Evolutionary conservation across 1,139 yeast genomes (phyloP).

Genomic region (Pichia sp.): DNA sequence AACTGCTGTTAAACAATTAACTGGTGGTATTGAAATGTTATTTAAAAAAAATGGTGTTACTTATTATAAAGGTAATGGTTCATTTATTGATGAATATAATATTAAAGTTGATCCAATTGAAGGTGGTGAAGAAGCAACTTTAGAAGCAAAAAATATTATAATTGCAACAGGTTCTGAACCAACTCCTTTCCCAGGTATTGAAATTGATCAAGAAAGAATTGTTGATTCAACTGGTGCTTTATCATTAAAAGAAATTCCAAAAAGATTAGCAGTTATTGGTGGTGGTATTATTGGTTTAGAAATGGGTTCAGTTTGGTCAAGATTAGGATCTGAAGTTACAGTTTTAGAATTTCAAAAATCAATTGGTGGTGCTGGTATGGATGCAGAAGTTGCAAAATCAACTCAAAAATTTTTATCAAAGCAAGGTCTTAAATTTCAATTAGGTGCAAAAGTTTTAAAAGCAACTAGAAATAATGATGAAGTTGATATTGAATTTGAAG

Average conservation of each 20-base stretch:
- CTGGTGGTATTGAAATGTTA: conserved; percentile 90
- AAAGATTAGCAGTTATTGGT: conserved; percentile 88
- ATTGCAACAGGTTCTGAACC: conserved; percentile 99
- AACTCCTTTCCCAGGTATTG: conserved; percentile 98
- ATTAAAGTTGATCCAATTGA: conserved; percentile 81
- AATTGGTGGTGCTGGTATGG: conserved; percentile 96
- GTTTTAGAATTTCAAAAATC: conserved; percentile 85
- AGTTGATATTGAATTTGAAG: conserved; percentile 85
- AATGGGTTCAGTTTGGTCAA: conserved; percentile 97
- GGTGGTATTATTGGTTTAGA: conserved; percentile 99
- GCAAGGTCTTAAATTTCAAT: conserved; percentile 93
- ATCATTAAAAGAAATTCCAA: conserved; percentile 80
- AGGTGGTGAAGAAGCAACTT: conserved; percentile 62
- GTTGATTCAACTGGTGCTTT: conserved; percentile 95
- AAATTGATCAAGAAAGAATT: conserved; percentile 94
- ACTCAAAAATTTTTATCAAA: conserved; percentile 85
- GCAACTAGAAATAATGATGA: conserved; percentile 85
- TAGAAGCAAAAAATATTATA: conserved; percentile 82
- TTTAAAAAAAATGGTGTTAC: conserved; percentile 94
- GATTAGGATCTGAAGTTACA: conserved; percentile 94
- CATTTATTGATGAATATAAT: conserved; percentile 76
- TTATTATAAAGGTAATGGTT: conserved; percentile 89
- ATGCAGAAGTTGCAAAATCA: conserved; percentile 84
- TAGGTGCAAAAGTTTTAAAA: conserved; percentile 83
- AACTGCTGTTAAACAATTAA: conserved; percentile 78